These are phyloP conservation scores for Colletotrichum aenigma DNA, from an alignment of 2,329 filamentous ascomycete species.

Conservation along the genomic window DNA sequence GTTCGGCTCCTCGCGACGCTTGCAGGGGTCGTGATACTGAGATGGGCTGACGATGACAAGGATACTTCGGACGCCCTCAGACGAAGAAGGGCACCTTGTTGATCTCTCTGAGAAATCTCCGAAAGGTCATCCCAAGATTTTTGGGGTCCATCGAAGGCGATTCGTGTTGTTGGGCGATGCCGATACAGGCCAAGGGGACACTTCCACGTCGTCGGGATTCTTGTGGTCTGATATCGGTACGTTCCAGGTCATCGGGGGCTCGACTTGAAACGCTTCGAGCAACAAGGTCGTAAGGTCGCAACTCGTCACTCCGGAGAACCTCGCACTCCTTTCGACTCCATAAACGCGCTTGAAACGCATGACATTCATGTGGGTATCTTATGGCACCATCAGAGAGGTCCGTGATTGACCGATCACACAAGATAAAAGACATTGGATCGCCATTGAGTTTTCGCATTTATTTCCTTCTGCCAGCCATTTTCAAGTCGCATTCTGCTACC, in stretches of 20 bases:
- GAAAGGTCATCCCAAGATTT: background rate
- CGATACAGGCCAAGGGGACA: background rate
- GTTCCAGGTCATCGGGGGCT: background rate
- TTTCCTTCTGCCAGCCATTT: background rate
- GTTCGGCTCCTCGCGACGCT: background rate
- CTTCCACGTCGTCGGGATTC: background rate
- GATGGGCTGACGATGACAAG: background rate
- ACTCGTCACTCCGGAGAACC: background rate
- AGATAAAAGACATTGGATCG: background rate
- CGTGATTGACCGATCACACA: background rate
- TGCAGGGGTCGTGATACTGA: background rate
- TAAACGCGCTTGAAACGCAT: background rate
- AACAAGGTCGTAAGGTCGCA: background rate
- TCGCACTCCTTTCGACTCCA: background rate
- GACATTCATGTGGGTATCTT: background rate
- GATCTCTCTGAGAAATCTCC: background rate
- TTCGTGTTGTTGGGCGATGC: background rate
- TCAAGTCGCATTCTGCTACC: background rate
- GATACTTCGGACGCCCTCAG: background rate
- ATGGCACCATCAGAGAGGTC: background rate
- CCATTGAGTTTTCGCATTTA: background rate
- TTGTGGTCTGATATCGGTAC: conserved; percentile 2
- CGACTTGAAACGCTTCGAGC: conserved; percentile 6
- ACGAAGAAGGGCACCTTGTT: background rate
- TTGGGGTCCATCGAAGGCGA: background rate